These are phyloP conservation scores for Curvularia verruculosa DNA, from an alignment of 2,329 filamentous ascomycete species.

Conservation along the genomic window DNA sequence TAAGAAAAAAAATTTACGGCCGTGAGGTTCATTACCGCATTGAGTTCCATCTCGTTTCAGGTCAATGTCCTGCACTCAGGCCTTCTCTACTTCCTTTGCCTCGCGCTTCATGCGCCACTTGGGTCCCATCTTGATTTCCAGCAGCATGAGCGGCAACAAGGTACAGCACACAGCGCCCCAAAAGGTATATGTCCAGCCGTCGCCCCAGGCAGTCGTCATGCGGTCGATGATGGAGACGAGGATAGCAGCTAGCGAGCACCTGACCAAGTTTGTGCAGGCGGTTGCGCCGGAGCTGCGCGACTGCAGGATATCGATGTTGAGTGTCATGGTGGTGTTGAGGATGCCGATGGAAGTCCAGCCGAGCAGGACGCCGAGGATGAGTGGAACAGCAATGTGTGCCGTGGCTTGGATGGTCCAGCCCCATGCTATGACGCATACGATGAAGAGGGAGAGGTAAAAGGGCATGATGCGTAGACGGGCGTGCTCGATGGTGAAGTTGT, in stretches of 20 bases:
- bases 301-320: slow-evolving; percentile 40
- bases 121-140: slow-evolving; percentile 37
- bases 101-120: slow-evolving; percentile 32
- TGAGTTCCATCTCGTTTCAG: neutral
- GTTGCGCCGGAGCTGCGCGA: slow-evolving; percentile 33
- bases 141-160: slow-evolving; percentile 36
- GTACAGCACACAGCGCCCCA: slow-evolving; percentile 31
- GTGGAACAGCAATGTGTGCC: slow-evolving; percentile 31
- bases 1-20: neutral
- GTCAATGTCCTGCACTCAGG: neutral
- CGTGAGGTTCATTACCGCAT: slow-evolving; percentile 1
- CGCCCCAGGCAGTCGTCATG: slow-evolving; percentile 27
- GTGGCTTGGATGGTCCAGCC: slow-evolving; percentile 33
- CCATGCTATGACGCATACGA: slow-evolving; percentile 35
- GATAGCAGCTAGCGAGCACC: slow-evolving; percentile 34
- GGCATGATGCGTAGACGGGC: slow-evolving; percentile 38
- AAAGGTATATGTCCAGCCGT: slow-evolving; percentile 39
- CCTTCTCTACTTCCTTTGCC: slow-evolving; percentile 18
- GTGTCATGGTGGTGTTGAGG: slow-evolving; percentile 39
- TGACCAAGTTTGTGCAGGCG: slow-evolving; percentile 36
- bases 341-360: slow-evolving; percentile 39
- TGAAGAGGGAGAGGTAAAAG: slow-evolving; percentile 33
- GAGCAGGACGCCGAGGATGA: slow-evolving; percentile 30
- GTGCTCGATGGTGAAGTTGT: slow-evolving; percentile 37
- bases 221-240: slow-evolving; percentile 36